Base-by-base conservation (phyloP, 164 flowering plant genomes). In the Annona squamosa region DNA sequence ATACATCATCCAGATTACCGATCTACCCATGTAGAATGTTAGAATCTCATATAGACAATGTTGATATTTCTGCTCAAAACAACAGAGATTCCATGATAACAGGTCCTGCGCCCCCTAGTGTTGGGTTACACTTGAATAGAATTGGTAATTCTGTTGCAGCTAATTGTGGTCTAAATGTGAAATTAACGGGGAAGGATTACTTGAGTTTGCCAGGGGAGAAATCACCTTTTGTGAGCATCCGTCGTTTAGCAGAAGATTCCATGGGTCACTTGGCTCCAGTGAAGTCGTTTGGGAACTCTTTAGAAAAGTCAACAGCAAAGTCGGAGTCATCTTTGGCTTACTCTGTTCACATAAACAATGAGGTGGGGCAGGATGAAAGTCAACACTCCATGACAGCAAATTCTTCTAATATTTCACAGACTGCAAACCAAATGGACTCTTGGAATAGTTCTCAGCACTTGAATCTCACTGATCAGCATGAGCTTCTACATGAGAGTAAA, bases 81-180 rank as follows among this genome's bases (percentile, higher is more conserved):
- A 69, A 43, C 71, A 79, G 71, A 67, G 82, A 59, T 62, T 70
- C 83, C 72, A 46, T 77, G 46, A 63, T 75, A 62, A 43, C 65
- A 42, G 78, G 69, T 75, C 74, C 84, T 62, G 84, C 76, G 81
- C 86, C 90, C 47, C 80, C 82, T 57, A 86, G 90, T 48, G 84
- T 88, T 65, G 93, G 94, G 72, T 80, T 91, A 83, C 93, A 89
- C 79, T 81, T 89, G 65, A 87, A 89, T 65, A 84, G 87, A 73
- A 77, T 87, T 74, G 81, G 84, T 62, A 84, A 72, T 74, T 44
- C 81, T 68, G 70, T 77, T 41, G 77, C 83, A 74, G 26, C 74
- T 45, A 77, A 77, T 44, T 61, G 71, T 68, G 69, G 70, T 70
- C 71, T 78, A 68, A 68, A 76, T 71, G 17, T 69, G 75, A 76